A percentile compares a stretch with the other conserved stretches of the same genome.
Conservation (phyloP, 306 rosid genomes). For the Fragaria vesca region DNA sequence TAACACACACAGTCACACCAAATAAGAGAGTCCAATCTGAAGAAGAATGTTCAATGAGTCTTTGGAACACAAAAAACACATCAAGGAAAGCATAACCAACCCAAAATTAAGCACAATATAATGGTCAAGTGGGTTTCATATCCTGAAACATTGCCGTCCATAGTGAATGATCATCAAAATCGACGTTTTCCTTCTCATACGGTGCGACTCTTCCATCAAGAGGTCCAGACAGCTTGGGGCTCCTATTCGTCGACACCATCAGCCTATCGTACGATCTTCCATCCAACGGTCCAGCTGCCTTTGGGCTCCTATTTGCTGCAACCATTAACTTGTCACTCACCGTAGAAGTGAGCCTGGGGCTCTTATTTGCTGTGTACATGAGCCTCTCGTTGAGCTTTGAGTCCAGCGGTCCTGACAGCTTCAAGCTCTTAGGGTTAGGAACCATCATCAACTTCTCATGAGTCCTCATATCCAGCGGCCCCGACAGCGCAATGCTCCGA, state of each 20-base stretch:
- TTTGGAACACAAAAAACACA: neutral
- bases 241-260: constrained; percentile 16
- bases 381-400: constrained; percentile 51
- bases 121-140: constrained; percentile 68
- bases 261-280: constrained; percentile 27
- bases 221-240: constrained; percentile 37
- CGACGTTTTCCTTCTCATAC: constrained; percentile 43
- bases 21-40: neutral
- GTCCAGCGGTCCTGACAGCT: constrained; percentile 84
- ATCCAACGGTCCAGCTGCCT: constrained; percentile 48
- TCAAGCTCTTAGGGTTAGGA: constrained; percentile 16
- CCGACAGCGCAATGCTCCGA: constrained; percentile 45
- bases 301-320: constrained; percentile 42
- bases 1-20: neutral
- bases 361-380: constrained; percentile 34
- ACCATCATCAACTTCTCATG: constrained; percentile 25
- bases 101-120: neutral
- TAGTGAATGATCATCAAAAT: constrained; percentile 59
- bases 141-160: constrained; percentile 87
- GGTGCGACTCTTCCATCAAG: constrained; percentile 40
- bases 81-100: neutral
- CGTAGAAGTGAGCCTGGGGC: constrained; percentile 35
- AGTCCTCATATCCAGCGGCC: constrained; percentile 32
- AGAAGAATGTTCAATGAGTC: neutral
- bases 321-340: constrained; percentile 23